Conservation (phyloP, 2,329 filamentous ascomycete genomes). For the Emmonsia crescens region DNA sequence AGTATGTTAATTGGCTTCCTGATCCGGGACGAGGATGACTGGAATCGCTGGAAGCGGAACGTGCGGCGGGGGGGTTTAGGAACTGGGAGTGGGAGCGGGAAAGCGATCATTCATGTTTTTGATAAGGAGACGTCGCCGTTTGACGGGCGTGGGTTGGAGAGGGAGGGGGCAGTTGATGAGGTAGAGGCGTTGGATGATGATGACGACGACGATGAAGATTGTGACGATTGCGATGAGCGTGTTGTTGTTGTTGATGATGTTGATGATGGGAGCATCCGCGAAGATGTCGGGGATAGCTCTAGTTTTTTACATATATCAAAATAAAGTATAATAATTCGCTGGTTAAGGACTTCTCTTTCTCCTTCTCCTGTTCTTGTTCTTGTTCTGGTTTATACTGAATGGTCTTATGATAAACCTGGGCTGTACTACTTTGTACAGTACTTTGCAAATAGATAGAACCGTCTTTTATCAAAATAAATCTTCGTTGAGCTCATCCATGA, state of each 20-base stretch:
- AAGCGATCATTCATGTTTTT: slow-evolving; percentile 75
- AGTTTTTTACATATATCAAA: not conserved
- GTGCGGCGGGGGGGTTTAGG: too few relatives aligned
- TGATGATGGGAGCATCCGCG: not conserved
- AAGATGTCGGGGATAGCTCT: not conserved
- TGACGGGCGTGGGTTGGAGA: slow-evolving; percentile 42
- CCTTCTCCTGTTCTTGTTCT: too few relatives aligned
- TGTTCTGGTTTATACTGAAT: too few relatives aligned
- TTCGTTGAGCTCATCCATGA: too few relatives aligned
- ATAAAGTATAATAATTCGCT: not conserved
- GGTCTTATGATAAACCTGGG: too few relatives aligned
- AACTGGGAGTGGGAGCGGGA: slow-evolving; percentile 67
- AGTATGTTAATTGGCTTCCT: slow-evolving; percentile 96
- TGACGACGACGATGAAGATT: slow-evolving; percentile 11
- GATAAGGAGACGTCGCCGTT: slow-evolving; percentile 49
- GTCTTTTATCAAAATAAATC: too few relatives aligned
- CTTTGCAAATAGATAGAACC: too few relatives aligned
- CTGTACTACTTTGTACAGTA: too few relatives aligned
- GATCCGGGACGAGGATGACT: slow-evolving; percentile 71
- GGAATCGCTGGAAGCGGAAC: slow-evolving; percentile 68
- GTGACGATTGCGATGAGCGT: slow-evolving; percentile 12
- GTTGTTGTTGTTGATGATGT: slow-evolving; percentile 11
- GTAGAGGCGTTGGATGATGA: slow-evolving; percentile 81
- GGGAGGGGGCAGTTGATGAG: slow-evolving; percentile 70
- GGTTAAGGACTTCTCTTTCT: too few relatives aligned